phyloP scores from a whole-genome alignment of 23 red algal genomes.

The Chondrus crispus region DNA sequence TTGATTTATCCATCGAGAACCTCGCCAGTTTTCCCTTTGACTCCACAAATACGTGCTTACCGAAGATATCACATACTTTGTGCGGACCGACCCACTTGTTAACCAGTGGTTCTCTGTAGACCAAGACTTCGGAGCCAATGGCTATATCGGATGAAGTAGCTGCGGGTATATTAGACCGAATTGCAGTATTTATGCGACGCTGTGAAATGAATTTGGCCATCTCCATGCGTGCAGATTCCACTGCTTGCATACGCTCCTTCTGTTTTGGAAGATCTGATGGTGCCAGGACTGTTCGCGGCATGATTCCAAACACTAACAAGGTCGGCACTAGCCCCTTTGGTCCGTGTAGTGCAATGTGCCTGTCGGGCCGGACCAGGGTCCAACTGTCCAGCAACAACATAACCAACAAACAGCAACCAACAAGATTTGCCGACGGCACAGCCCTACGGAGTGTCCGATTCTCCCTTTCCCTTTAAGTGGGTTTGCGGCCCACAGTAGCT shows the following conservation, averaged over 20 bases:
- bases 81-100: neutral
- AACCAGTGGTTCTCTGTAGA: neutral
- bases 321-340: neutral
- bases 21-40: too few relatives aligned
- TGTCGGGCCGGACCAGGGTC: too few relatives aligned
- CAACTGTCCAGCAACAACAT: too few relatives aligned
- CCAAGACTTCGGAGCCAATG: neutral
- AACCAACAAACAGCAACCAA: too few relatives aligned
- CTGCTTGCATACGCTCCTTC: neutral
- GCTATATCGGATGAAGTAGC: neutral
- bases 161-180: neutral
- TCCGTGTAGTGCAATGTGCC: too few relatives aligned
- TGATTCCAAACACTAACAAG: slow-evolving; percentile 20
- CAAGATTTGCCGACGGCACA: too few relatives aligned
- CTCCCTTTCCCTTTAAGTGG: too few relatives aligned
- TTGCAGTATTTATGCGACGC: neutral
- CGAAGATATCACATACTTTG: neutral
- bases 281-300: neutral
- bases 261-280: slow-evolving; percentile 10
- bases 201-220: neutral
- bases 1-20: too few relatives aligned
- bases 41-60: too few relatives aligned
- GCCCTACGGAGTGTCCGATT: too few relatives aligned
- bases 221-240: neutral
- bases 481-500: too few relatives aligned